Conservation (phyloP, 2,329 filamentous ascomycete species). For the Phaeoacremonium minimum region DNA sequence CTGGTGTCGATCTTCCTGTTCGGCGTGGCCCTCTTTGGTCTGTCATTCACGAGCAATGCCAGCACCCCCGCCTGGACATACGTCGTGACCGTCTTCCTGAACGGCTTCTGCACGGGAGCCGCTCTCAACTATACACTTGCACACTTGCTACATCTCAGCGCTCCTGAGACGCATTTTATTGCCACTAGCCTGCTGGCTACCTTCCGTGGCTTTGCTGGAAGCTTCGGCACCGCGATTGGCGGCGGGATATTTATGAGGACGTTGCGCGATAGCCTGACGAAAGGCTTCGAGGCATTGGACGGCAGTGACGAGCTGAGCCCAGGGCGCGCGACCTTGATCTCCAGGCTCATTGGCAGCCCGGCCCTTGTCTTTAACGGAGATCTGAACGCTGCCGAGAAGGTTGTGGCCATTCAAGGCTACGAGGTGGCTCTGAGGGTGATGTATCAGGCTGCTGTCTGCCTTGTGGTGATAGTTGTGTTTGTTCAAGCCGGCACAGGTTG, state of each 20-base stretch:
- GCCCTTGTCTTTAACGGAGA: constrained; percentile 40
- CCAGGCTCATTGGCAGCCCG: constrained; percentile 45
- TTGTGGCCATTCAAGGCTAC: constrained; percentile 43
- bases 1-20: constrained; percentile 60
- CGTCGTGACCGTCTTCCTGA: constrained; percentile 58
- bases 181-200: constrained; percentile 73
- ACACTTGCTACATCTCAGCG: constrained; percentile 71
- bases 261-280: constrained; percentile 49
- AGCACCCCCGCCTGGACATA: constrained; percentile 47
- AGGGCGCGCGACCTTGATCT: constrained; percentile 33
- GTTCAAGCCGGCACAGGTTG: constrained; percentile 49
- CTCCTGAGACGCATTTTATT: constrained; percentile 65
- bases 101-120: constrained; percentile 70
- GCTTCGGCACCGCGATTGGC: constrained; percentile 75
- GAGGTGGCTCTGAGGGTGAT: constrained; percentile 37
- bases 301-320: constrained; percentile 23
- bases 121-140: constrained; percentile 77
- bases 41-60: constrained; percentile 52
- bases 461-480: constrained; percentile 37
- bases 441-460: constrained; percentile 40
- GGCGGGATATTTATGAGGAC: constrained; percentile 70
- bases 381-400: constrained; percentile 33
- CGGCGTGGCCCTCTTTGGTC: constrained; percentile 48
- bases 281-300: constrained; percentile 50
- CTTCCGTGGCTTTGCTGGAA: constrained; percentile 77